Conservation (phyloP, 2,329 filamentous ascomycete genomes). For the Penicillium sp. region DNA sequence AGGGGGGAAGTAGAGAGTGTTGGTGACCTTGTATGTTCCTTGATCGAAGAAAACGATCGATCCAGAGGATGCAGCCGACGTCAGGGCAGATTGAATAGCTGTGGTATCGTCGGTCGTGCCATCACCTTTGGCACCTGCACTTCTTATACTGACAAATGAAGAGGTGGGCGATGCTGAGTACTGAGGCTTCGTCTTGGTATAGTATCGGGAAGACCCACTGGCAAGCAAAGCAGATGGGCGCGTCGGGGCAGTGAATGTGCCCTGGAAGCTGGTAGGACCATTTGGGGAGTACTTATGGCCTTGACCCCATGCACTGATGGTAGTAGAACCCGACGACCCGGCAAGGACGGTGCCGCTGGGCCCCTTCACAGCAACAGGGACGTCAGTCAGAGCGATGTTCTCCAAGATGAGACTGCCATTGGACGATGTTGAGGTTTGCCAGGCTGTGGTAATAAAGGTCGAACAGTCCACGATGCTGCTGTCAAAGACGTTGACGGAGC, state of each 20-base stretch:
- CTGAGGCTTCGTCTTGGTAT: constrained; percentile 54
- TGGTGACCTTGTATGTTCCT: constrained; percentile 53
- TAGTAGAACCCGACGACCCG: constrained; percentile 36
- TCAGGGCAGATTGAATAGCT: constrained; percentile 59
- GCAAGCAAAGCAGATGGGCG: constrained; percentile 48
- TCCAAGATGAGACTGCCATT: constrained; percentile 57
- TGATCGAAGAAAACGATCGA: constrained; percentile 59
- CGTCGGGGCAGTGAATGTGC: constrained; percentile 44
- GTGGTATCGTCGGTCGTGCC: constrained; percentile 61
- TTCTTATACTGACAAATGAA: constrained; percentile 48
- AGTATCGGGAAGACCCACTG: constrained; percentile 45
- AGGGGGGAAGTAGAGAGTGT: constrained; percentile 50
- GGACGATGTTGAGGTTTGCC: constrained; percentile 42
- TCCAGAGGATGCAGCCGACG: constrained; percentile 48
- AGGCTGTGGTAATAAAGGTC: constrained; percentile 53
- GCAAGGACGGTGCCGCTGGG: constrained; percentile 38
- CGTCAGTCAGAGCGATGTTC: constrained; percentile 54
- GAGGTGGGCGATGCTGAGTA: constrained; percentile 44
- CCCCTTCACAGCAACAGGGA: constrained; percentile 46
- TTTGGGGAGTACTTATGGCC: constrained; percentile 47
- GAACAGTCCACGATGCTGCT: constrained; percentile 52
- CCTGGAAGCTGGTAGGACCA: constrained; percentile 47
- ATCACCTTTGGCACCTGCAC: constrained; percentile 50
- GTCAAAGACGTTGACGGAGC: constrained; percentile 60
- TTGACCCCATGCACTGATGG: constrained; percentile 45